Evolutionary conservation across 495 filamentous ascomycete genomes (phyloP), one percentile per base, ranked within the genome.

Genomic region (Podospora comata): DNA sequence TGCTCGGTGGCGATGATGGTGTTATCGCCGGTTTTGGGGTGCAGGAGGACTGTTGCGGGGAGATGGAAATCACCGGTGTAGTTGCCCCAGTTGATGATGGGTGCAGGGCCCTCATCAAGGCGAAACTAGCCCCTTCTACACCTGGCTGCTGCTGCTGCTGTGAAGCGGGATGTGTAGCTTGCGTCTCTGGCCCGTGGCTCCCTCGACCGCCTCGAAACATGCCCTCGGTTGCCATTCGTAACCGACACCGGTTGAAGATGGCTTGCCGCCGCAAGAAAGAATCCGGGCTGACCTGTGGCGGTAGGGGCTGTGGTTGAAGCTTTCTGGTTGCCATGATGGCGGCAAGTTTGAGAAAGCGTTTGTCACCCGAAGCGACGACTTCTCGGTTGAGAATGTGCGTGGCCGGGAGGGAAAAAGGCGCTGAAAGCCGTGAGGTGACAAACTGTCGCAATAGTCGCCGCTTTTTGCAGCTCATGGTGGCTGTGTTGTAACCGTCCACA

Each of bases 361-460:
- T 89, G 64, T 84, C 82, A 27, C 85, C 84, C 3, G 76, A 71
- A 0, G 71, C 66, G 1, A 71, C 70, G 3, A 69, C 70, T 68
- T 83, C 83, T 44, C 89, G 82, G 75, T 88, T 85, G 64, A 89
- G 79, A 65, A 91, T 88, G 74, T 91, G 87, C 23, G 88, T 87
- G 5, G 90, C 84, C 0, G 90, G 90, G 13, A 83, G 78, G 1
- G 89, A 90, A 73, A 87, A 92, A 1, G 89, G 90, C 59, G 79
- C 81, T 30, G 88, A 90, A 1, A 92, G 85, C 19, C 88, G 82
- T 4, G 89, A 91, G 4, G 90, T 92, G 69, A 91, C 84, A 23
- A 91, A 78, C 26, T 85, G 78, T 20, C 87, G 77, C 5, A 87
- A 84, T 18, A 92, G 73, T 9, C 90, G 83, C 28, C 90, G 87